These are phyloP conservation scores for Pyrus bretschneideri DNA, from an alignment of 306 rosid species.

Conservation along the genomic window DNA sequence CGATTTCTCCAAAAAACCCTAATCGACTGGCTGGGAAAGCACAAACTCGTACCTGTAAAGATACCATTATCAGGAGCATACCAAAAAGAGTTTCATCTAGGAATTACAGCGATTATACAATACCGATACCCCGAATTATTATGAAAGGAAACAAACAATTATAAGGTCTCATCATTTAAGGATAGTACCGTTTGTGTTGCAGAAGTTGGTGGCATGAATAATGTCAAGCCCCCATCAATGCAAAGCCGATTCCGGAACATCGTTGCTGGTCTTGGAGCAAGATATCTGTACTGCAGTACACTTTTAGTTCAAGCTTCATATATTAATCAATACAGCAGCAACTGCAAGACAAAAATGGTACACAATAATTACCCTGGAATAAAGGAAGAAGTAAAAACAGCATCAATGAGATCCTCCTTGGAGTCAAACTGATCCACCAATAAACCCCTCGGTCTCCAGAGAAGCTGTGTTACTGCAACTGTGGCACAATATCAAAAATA, in stretches of 20 bases:
- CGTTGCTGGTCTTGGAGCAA: slow-evolving; percentile 90
- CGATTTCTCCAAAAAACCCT: slow-evolving; percentile 63
- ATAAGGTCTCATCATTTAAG: background rate
- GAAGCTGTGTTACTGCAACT: slow-evolving; percentile 94
- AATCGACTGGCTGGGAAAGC: slow-evolving; percentile 77
- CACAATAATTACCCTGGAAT: slow-evolving; percentile 85
- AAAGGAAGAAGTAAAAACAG: slow-evolving; percentile 93
- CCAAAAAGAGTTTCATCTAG: background rate
- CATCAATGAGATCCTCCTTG: slow-evolving; percentile 94
- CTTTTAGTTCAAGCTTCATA: background rate
- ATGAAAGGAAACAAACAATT: background rate
- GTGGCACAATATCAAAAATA: slow-evolving; percentile 6
- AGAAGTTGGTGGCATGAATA: slow-evolving; percentile 96
- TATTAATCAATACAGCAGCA: slow-evolving; percentile 10
- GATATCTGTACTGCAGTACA: slow-evolving; percentile 46
- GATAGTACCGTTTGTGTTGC: slow-evolving; percentile 71
- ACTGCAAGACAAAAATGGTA: slow-evolving; percentile 10
- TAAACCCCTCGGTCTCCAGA: slow-evolving; percentile 92
- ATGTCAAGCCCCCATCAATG: slow-evolving; percentile 91
- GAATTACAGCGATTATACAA: background rate
- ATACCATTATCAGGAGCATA: background rate
- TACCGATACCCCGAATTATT: background rate
- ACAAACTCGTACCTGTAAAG: slow-evolving; percentile 65
- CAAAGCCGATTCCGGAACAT: slow-evolving; percentile 77
- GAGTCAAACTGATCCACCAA: slow-evolving; percentile 92